Base-by-base conservation (phyloP, 2,329 filamentous ascomycete species). In the Botrytis tulipae region DNA sequence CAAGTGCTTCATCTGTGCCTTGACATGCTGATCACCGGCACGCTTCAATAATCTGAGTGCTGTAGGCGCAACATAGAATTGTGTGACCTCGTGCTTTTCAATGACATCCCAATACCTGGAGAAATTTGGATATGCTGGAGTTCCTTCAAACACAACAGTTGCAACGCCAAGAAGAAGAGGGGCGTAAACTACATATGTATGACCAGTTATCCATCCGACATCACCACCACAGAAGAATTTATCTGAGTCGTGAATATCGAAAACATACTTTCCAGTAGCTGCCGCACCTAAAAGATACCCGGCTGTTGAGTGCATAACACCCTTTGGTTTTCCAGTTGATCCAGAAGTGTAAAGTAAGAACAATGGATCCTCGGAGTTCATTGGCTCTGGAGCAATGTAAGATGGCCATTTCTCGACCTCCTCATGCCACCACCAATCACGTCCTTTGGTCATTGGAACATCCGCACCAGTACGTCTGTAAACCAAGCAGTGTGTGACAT, bases 41-140 rank as follows among this genome's bases (percentile, higher is more conserved):
- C 96, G 93, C 90, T 99, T 99, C 80, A 99, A 87, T 79, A 99
- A 84, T 79, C 96, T 90, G 83, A 99, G 86, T 18, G 96, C 96
- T 37, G 96, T 99, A 35, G 96, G 96, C 1, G 96, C 96, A 75
- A 98, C 96, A 82, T 99, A 99, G 86, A 99, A 99, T 80, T 99
- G 96, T 32, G 95, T 98, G 77, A 99, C 93, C 77, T 93, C 88
- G 86, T 99, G 92, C 87, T 97, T 94, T 79, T 95, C 93, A 82
- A 98, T 95, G 71, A 98, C 96, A 78, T 98, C 95, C 96, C 96
- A 99, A 87, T 99, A 99, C 78, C 96, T 90, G 73, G 95, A 98
- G 86, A 98, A 99, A 86, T 97, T 92, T 80, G 96, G 96, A 83
- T 98, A 98, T 69, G 95, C 95, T 0, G 96, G 96, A 4, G 96